phyloP scores from a whole-genome alignment of 345 rosid genomes.

The Hypericum androsaemum region DNA sequence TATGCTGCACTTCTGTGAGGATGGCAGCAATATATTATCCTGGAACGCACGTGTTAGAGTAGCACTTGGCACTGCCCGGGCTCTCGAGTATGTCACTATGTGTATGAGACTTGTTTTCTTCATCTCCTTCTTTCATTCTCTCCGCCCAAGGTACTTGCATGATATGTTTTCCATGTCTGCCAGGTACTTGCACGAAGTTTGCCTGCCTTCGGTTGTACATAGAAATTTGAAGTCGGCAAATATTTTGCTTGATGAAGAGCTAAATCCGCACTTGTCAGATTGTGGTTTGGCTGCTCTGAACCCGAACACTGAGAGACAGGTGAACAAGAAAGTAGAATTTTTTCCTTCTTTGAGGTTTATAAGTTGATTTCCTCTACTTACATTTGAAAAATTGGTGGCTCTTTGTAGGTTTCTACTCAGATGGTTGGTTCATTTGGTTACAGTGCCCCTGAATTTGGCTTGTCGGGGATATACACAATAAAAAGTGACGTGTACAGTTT shows the following conservation, averaged over 20 bases:
- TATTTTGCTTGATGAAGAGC: conserved; percentile 91
- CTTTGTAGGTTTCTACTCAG: conserved; percentile 72
- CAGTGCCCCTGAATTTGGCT: conserved; percentile 95
- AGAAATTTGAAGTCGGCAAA: conserved; percentile 96
- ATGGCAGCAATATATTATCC: conserved; percentile 47
- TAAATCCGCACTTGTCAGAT: conserved; percentile 89
- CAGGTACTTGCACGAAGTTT: conserved; percentile 98
- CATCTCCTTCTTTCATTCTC: conserved; percentile 7
- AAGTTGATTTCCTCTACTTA: not conserved
- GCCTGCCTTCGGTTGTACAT: conserved; percentile 94
- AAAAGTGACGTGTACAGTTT: conserved; percentile 98
- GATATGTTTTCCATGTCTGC: conserved; percentile 13
- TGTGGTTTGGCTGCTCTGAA: conserved; percentile 91
- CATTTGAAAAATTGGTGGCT: not conserved
- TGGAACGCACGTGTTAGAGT: conserved; percentile 99
- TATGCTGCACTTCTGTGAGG: conserved; percentile 71
- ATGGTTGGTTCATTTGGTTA: conserved; percentile 97
- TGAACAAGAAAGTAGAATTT: conserved; percentile 11
- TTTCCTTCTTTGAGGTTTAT: not conserved
- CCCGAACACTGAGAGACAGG: conserved; percentile 97
- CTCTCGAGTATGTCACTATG: conserved; percentile 74
- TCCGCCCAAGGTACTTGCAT: too few species aligned
- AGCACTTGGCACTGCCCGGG: conserved; percentile 95
- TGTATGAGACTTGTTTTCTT: conserved; percentile 7
- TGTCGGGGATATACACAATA: conserved; percentile 89